Evolutionary conservation across 345 rosid genomes (phyloP).

Genomic region (Arabidopsis thaliana): DNA sequence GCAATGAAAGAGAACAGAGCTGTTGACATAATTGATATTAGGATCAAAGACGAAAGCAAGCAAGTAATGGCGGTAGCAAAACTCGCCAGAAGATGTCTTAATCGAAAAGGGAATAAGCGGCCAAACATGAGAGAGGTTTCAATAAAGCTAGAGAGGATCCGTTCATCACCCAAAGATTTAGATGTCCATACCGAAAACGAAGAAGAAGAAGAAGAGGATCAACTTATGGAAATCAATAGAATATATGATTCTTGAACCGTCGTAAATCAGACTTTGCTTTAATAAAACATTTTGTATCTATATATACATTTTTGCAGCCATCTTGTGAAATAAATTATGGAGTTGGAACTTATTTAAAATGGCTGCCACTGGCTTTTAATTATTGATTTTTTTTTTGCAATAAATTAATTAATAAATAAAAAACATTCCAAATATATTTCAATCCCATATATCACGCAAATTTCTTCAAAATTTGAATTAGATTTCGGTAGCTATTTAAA

Average conservation of each 20-base stretch:
- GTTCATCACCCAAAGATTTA: conserved; percentile 1
- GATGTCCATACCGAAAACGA: neutral
- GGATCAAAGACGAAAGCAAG: conserved; percentile 6
- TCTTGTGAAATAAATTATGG: no score
- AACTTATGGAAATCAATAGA: neutral
- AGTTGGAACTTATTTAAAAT: no score
- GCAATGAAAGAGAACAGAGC: conserved; percentile 38
- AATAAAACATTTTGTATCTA: neutral
- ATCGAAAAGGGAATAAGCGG: conserved; percentile 41
- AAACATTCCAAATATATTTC: no score
- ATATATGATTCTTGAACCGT: neutral
- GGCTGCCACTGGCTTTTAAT: no score
- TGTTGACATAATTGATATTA: conserved; percentile 39
- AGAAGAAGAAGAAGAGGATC: neutral
- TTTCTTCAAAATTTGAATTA: no score
- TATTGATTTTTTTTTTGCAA: no score
- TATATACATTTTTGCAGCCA: no score
- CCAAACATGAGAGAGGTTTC: conserved; percentile 54
- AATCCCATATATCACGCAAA: no score
- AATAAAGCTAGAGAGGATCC: conserved; percentile 40
- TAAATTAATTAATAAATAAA: no score
- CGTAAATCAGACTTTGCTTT: neutral
- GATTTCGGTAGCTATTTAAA: no score
- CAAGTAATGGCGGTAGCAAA: conserved; percentile 43
- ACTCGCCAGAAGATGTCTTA: conserved; percentile 45